Base-by-base conservation (phyloP, 2,329 filamentous ascomycete species). In the Pseudogymnoascus sp. region DNA sequence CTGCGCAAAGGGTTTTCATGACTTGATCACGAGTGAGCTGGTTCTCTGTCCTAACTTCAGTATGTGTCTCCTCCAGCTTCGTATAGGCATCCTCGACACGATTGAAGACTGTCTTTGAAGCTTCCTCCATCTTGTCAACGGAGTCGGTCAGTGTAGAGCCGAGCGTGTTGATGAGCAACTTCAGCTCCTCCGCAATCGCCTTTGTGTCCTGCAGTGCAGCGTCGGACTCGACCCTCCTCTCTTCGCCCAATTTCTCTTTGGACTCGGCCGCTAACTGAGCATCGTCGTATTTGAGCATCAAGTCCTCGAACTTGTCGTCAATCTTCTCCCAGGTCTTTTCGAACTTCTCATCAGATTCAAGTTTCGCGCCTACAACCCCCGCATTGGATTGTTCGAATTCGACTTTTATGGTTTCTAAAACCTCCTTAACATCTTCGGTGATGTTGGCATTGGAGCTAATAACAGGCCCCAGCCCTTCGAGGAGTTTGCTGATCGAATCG, bases 331-430 rank as follows among this genome's bases (percentile, higher is more conserved):
- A 81, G 0, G 82, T 80, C 65, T 83, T 76, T 67, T 85, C 81
- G 31, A 88, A 86, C 73, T 91, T 92, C 71, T 92, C 89, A 66
- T 96, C 90, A 2, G 87, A 83, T 66, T 96, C 91, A n/a, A 91
- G 80, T 76, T 93, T 95, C 62, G 87, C 83, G 6, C 88, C 89
- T 64, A 90, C 88, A 23, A 95, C 82, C n/a, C 89, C 86, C 15
- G 87, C 86, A 69, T 91, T 89, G 10, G 90, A 88, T 67, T 93
- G 89, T 70, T 97, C 92, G 65, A 97, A 96, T 72, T 97, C 93
- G 1, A 84, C 79, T 74, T 89, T 92, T 76, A 97, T 86, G 2
- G 86, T 84, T 63, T 90, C 87, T 42, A 87, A 84, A 74, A 93
- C 82, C 63, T 88, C 87, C 70, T 87, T 87, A 62, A 93, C 78